Evolutionary conservation across 2,329 filamentous ascomycete species (phyloP).

Genomic region (Aspergillus puulaauensis): DNA sequence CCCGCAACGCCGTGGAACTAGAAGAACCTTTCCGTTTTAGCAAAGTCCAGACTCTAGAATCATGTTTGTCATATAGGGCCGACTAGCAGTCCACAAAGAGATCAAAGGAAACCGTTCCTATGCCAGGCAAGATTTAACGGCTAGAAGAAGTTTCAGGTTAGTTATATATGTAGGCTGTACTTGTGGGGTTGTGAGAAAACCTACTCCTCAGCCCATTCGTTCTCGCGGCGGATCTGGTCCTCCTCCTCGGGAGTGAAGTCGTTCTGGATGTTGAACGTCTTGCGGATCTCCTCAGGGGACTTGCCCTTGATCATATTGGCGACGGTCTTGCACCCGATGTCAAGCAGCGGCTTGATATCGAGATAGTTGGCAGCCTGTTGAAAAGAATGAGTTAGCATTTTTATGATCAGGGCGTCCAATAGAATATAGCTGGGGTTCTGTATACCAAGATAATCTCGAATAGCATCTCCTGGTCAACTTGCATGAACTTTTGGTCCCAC

Average conservation of each 20-base stretch:
- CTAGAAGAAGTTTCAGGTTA: slow-evolving; percentile 18
- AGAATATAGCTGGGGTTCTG: slow-evolving; percentile 17
- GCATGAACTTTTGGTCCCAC: slow-evolving; percentile 99
- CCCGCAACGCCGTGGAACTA: slow-evolving; percentile 22
- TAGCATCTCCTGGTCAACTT: slow-evolving; percentile 99
- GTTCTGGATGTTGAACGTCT: slow-evolving; percentile 99
- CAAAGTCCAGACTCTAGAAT: slow-evolving; percentile 4
- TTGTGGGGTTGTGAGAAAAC: slow-evolving; percentile 18
- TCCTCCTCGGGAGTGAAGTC: slow-evolving; percentile 99
- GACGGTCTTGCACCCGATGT: slow-evolving; percentile 98
- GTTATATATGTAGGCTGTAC: background rate
- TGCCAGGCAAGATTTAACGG: slow-evolving; percentile 49
- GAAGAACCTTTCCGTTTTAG: slow-evolving; percentile 9
- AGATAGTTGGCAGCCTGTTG: slow-evolving; percentile 91
- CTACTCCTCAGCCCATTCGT: slow-evolving; percentile 85
- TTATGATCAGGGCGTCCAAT: background rate
- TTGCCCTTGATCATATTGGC: slow-evolving; percentile 99
- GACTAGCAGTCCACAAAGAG: slow-evolving; percentile 1
- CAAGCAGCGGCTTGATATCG: slow-evolving; percentile 96
- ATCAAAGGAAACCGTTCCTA: slow-evolving; percentile 2
- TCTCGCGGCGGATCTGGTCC: slow-evolving; percentile 91
- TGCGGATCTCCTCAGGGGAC: slow-evolving; percentile 97
- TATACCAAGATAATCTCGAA: slow-evolving; percentile 97
- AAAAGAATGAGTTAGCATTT: slow-evolving; percentile 1
- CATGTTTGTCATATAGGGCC: background rate